Evolutionary conservation across 179 eudicot genomes (phyloP), one percentile per base, ranked within the genome.

Genomic region (Camellia oleifera): DNA sequence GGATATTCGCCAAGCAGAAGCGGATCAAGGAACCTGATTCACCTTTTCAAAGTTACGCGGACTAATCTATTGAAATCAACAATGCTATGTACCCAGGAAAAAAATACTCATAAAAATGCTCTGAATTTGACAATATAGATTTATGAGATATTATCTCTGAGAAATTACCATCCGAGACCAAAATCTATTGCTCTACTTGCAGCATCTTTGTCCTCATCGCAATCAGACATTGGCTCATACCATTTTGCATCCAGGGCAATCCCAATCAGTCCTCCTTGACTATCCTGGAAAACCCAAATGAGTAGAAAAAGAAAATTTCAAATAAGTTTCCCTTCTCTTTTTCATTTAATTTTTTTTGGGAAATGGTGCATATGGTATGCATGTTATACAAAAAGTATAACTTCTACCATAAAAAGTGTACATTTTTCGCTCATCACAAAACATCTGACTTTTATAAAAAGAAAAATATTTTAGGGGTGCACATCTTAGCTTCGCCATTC

Each of bases 1-100:
- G 99, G 99, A 82, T 95, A 95, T 40, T 86, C 44, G 17, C 97
- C 99, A 53, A 89, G 85, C 84, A 91, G 75, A 58, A 95, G 90
- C 32, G 99, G 99, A 86, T 94, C 98, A 65, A 95, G 91, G 80
- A 95, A 94, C 99, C 98, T 95, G 92, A 78, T 79, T 77, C 74
- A 85, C 66, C 50, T 65, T 18, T 44, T 76, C 61, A 45, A 50
- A 77, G 83, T 83, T 73, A 77, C 26, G 6, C 6, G 23, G 32
- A 74, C 56, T 40, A 20, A 80, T 45, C 10, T 67, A 7, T 63
- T n/a, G 7, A 32, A 42, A 10, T 61, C 23, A 18, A 4, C 7
- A 54, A 57, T 60, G 2, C 17, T 10, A 9, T 9, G 4, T 4
- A 8, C 32, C 32, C 32, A 32, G 32, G 32, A 32, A 32, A 32